phyloP scores from a whole-genome alignment of 1,284 basidiomycete species.

The Lentinula novae-zelandiae region DNA sequence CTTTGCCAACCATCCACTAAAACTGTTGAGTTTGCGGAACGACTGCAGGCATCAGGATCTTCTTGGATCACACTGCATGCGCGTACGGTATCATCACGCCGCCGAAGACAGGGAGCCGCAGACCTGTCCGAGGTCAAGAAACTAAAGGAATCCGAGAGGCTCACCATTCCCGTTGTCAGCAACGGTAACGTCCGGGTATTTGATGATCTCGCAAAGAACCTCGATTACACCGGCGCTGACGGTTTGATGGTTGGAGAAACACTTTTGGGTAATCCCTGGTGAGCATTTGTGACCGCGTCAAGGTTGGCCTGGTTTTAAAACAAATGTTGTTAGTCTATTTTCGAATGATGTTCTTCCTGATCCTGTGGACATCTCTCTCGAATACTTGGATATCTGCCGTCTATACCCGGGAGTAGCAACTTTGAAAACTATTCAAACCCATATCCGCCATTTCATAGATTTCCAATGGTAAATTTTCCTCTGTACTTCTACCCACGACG shows the following conservation, averaged over 20 bases:
- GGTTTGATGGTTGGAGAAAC: conserved; percentile 79
- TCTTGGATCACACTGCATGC: conserved; percentile 71
- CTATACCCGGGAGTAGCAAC: conserved; percentile 43
- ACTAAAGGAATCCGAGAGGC: conserved; percentile 39
- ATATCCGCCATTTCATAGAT: conserved; percentile 59
- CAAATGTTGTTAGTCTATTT: conserved; percentile 43
- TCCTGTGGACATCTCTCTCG: conserved; percentile 57
- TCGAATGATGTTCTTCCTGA: conserved; percentile 42
- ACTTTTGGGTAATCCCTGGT: conserved; percentile 69
- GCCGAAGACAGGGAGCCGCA: conserved; percentile 65
- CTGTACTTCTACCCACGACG: background rate
- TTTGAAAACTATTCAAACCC: conserved; percentile 47
- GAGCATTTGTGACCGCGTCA: background rate
- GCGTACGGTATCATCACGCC: conserved; percentile 62
- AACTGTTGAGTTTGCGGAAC: conserved; percentile 53
- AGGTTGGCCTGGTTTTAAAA: conserved; percentile 4
- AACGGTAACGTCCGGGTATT: conserved; percentile 72
- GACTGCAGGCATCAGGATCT: conserved; percentile 57
- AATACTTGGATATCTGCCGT: conserved; percentile 58
- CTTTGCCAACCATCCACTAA: conserved; percentile 51
- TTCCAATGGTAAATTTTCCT: conserved; percentile 52
- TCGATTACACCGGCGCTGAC: conserved; percentile 56
- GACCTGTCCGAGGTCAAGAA: conserved; percentile 55
- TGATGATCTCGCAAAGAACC: conserved; percentile 52
- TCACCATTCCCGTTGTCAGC: conserved; percentile 60